phyloP scores from a whole-genome alignment of 1,284 basidiomycete genomes.

The Apiotrichum sp. region DNA sequence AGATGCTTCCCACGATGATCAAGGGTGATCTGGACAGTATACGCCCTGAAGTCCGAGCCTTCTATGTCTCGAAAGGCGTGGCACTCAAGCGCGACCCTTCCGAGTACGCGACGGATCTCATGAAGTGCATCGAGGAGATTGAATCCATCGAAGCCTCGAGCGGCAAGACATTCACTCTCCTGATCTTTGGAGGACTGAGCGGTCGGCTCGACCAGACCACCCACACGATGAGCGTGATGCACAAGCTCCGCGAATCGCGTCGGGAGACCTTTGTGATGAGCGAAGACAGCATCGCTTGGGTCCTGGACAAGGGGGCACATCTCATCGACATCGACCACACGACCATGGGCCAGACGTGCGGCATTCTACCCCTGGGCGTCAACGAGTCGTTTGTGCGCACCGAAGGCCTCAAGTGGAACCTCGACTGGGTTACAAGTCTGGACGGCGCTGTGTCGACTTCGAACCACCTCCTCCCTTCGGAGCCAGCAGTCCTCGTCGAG shows the following conservation, averaged over 20 bases:
- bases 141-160: slow-evolving; percentile 52
- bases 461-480: slow-evolving; percentile 70
- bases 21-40: slow-evolving; percentile 92
- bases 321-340: slow-evolving; percentile 65
- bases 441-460: slow-evolving; percentile 81
- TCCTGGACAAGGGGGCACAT: slow-evolving; percentile 78
- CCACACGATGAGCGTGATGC: slow-evolving; percentile 77
- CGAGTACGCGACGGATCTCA: slow-evolving; percentile 85
- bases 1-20: slow-evolving; percentile 71
- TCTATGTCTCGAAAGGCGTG: slow-evolving; percentile 67
- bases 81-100: slow-evolving; percentile 61
- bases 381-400: slow-evolving; percentile 70
- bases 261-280: slow-evolving; percentile 68
- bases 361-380: slow-evolving; percentile 82
- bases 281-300: slow-evolving; percentile 83
- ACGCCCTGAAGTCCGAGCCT: slow-evolving; percentile 62
- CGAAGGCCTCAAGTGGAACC: slow-evolving; percentile 80
- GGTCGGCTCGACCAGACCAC: slow-evolving; percentile 92
- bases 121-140: slow-evolving; percentile 76
- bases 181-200: slow-evolving; percentile 81
- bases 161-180: slow-evolving; percentile 55
- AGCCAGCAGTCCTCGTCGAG: slow-evolving; percentile 53
- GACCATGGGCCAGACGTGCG: slow-evolving; percentile 79
- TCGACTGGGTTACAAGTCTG: slow-evolving; percentile 67
- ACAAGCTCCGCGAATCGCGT: slow-evolving; percentile 66